A percentile compares a stretch with the other conserved stretches of the same genome.
Evolutionary conservation across 2,329 filamentous ascomycete genomes (phyloP).

Genomic region (Sclerotinia borealis): DNA sequence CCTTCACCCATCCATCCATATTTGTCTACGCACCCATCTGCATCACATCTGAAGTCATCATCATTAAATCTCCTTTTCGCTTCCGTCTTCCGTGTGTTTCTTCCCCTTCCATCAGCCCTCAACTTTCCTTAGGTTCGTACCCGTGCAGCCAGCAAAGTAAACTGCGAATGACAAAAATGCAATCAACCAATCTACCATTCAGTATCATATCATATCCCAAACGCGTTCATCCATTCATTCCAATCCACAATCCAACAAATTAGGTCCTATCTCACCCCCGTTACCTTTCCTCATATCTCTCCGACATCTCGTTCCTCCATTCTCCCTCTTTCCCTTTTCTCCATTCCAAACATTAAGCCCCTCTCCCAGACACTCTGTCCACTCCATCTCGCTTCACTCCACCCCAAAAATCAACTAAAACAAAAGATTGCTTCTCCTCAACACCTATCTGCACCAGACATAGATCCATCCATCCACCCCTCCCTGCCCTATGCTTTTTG

Average conservation of each 20-base stretch:
- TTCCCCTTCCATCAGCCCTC: background rate
- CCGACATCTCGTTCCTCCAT: background rate
- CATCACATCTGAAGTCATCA: background rate
- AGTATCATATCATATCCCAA: conserved; percentile 3
- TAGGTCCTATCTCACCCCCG: background rate
- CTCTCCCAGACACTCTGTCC: background rate
- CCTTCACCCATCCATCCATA: background rate
- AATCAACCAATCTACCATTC: conserved; percentile 1
- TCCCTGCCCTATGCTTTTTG: background rate
- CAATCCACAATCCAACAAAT: conserved; percentile 8
- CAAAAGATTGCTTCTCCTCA: background rate
- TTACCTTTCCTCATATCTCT: background rate
- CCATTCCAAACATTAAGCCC: background rate
- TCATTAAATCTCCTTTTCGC: background rate
- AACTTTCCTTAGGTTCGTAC: no score
- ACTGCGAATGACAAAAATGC: background rate
- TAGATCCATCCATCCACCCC: background rate
- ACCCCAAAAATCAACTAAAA: background rate
- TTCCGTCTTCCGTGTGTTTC: background rate
- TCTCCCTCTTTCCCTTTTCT: background rate
- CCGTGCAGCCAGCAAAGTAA: background rate
- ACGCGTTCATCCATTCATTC: background rate
- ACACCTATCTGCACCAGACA: background rate
- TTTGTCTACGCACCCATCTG: background rate
- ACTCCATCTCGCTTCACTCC: background rate